These are phyloP conservation scores for Blastobotrys raffinosifermentans DNA, from an alignment of 1,139 yeast genomes.

Conservation along the genomic window DNA sequence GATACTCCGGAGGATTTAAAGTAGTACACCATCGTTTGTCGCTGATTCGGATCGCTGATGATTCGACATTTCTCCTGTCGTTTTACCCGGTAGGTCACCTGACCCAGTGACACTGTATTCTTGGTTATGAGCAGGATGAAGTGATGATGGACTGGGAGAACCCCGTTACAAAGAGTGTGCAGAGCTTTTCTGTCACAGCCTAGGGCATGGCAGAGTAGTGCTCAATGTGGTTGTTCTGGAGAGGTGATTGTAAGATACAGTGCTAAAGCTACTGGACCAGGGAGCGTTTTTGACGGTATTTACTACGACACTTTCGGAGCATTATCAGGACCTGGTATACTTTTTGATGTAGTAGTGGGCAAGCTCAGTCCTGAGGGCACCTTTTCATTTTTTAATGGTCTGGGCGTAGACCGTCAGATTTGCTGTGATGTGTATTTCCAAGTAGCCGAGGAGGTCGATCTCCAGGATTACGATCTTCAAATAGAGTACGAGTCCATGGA, in stretches of 20 bases:
- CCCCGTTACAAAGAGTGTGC: constrained; percentile 78
- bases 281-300: constrained; percentile 85
- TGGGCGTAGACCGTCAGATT: constrained; percentile 91
- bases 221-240: constrained; percentile 79
- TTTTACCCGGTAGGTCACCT: too few relatives aligned
- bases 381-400: constrained; percentile 87
- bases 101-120: too few relatives aligned
- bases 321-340: constrained; percentile 79
- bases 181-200: constrained; percentile 41
- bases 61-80: too few relatives aligned
- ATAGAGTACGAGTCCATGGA: constrained; percentile 42
- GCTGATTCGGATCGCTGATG: too few relatives aligned
- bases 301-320: constrained; percentile 93
- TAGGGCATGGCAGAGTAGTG: constrained; percentile 42
- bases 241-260: constrained; percentile 87
- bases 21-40: constrained; percentile 54
- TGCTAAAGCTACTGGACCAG: constrained; percentile 56
- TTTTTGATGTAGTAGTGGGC: constrained; percentile 75
- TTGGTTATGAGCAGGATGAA: constrained; percentile 75
- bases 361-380: constrained; percentile 62
- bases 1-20: constrained; percentile 44
- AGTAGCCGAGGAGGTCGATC: constrained; percentile 73
- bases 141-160: constrained; percentile 99
- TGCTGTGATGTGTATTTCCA: constrained; percentile 84
- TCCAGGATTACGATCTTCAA: constrained; percentile 68